phyloP scores from a whole-genome alignment of 129 eudicot species.

The Rutidosis leptorrhynchoides region DNA sequence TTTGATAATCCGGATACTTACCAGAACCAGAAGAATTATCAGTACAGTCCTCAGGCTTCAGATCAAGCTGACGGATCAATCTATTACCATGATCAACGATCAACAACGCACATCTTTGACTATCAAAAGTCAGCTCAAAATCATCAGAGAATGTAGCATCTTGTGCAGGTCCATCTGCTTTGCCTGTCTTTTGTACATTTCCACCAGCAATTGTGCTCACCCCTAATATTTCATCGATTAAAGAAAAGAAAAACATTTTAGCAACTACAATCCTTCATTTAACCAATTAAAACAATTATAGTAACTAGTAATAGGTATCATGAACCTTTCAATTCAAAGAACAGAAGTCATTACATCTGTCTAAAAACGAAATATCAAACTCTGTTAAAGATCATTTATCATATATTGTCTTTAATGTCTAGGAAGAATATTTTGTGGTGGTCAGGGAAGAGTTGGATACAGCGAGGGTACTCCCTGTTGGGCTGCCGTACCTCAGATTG shows the following conservation, averaged over 20 bases:
- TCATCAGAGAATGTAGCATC: constrained; percentile 79
- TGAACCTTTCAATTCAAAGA: background rate
- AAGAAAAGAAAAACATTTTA: background rate
- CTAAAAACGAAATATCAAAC: background rate
- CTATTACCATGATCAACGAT: constrained; percentile 76
- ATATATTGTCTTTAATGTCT: no score
- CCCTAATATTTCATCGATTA: constrained; percentile 31
- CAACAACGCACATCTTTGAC: constrained; percentile 71
- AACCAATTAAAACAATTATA: background rate
- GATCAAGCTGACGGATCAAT: constrained; percentile 70
- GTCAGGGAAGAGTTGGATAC: no score
- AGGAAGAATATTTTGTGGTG: no score
- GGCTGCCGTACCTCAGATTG: no score
- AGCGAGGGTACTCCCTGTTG: no score
- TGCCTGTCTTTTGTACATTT: constrained; percentile 54
- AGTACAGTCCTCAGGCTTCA: constrained; percentile 61
- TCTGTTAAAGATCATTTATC: background rate
- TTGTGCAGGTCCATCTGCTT: constrained; percentile 68
- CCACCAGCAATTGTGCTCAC: constrained; percentile 97
- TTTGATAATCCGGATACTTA: constrained; percentile 8
- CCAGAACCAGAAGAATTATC: constrained; percentile 49
- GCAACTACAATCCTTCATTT: constrained; percentile 7
- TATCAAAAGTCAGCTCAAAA: constrained; percentile 58
- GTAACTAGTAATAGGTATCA: no score
- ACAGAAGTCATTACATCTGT: background rate